A percentile compares a stretch with the other conserved stretches of the same genome.
These are phyloP conservation scores for Leccinum rimulosum DNA, from an alignment of 768 basidiomycete genomes.

Conservation along the genomic window DNA sequence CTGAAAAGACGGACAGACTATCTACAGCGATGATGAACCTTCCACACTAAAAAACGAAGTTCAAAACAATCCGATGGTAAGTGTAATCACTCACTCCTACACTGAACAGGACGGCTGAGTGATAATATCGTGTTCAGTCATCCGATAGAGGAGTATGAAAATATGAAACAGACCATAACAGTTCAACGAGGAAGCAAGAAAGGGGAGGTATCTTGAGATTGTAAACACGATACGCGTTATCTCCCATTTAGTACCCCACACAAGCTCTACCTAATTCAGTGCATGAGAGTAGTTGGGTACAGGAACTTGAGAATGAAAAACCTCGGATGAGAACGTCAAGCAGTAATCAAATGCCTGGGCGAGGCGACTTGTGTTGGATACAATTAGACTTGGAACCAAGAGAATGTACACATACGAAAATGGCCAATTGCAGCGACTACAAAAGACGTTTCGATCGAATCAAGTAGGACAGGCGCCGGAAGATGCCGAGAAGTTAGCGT, in stretches of 20 bases:
- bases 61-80: not conserved
- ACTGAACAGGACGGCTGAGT: slow-evolving; percentile 9
- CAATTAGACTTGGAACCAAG: not conserved
- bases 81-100: slow-evolving; percentile 3
- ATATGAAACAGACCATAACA: slow-evolving; percentile 16
- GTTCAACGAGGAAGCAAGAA: slow-evolving; percentile 16
- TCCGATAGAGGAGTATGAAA: not conserved
- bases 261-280: slow-evolving; percentile 16
- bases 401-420: slow-evolving; percentile 11
- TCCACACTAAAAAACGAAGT: slow-evolving; percentile 16
- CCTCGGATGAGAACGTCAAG: slow-evolving; percentile 24
- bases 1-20: slow-evolving; percentile 2
- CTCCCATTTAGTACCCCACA: slow-evolving; percentile 28
- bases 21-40: slow-evolving; percentile 16
- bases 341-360: slow-evolving; percentile 22
- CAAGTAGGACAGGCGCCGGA: not conserved
- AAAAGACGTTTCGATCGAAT: not conserved
- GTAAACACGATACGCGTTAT: slow-evolving; percentile 24
- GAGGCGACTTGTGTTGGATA: not conserved
- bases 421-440: slow-evolving; percentile 19
- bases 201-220: slow-evolving; percentile 28
- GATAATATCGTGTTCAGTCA: not conserved
- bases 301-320: not conserved
- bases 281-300: not conserved
- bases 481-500: not conserved